Base-by-base conservation (phyloP, 306 rosid genomes). In the Pachyrhizus erosus region DNA sequence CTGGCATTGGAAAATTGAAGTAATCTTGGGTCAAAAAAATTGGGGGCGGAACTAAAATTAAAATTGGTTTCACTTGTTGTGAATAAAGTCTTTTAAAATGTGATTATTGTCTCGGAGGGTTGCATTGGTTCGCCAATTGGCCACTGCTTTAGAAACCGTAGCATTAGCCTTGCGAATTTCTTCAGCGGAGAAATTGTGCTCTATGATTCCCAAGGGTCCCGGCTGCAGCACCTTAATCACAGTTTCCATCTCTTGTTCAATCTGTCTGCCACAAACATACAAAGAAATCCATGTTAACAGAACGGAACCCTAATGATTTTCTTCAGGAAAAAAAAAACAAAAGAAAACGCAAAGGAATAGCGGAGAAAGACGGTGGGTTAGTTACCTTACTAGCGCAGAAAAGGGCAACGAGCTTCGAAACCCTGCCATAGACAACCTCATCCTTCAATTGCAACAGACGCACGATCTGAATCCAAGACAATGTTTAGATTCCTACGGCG, bases 201-300 rank as follows among this genome's bases (percentile, higher is more conserved):
- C 97, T 51, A 85, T 70, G 81, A 93, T 90, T 76, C 99, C 99
- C 78, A 96, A 72, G 18, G 98, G 97, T 84, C 99, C 97, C 60
- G 97, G 99, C 87, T 96, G 97, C 90, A 96, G 58, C 62, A 92
- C 97, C 80, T 90, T 90, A 27, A 92, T 61, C 79, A 93, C 99
- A 79, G 94, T 92, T 83, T 93, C 99, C 87, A 93, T 84, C 83
- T 96, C 99, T 82, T 86, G 93, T 80, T 96, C 99, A 80, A 91
- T 80, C 78, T 89, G 88, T 80, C 99, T 95, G 85, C 29, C 21
- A 31, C 54, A 78, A 45, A 27, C 55, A 75, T 18, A 83, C 72
- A 61, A 17, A 52, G 11, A 17, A 76, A 80, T 37, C 4, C 11
- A 69, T 18, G 14, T 57, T 46, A 11, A 57, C 9, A 31, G 1